Conservation (phyloP, 495 filamentous ascomycete species). For the Xylaria sp. region DNA sequence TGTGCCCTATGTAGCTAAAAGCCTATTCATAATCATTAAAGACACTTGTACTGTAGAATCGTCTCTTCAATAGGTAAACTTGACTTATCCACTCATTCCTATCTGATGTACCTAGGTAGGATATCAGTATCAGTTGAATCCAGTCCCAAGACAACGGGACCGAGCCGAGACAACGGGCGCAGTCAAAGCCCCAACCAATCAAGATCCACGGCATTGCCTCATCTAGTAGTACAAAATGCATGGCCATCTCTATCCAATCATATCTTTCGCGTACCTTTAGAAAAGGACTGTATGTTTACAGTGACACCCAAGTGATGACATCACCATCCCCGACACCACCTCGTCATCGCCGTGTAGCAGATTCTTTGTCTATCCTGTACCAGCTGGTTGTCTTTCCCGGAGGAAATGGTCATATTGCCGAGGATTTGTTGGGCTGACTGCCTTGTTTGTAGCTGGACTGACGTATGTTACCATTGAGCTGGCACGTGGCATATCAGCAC, state of each 20-base stretch:
- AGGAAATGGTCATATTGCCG: not conserved
- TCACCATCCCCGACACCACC: not conserved
- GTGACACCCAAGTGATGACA: constrained; percentile 10
- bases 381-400: not conserved
- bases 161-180: not conserved
- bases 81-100: too few species aligned
- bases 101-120: too few species aligned
- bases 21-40: too few species aligned
- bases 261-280: not conserved
- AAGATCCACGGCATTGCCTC: not conserved
- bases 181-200: not conserved
- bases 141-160: not conserved
- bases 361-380: constrained; percentile 6
- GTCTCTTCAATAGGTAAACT: too few species aligned
- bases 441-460: constrained; percentile 16
- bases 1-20: too few species aligned
- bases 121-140: too few species aligned
- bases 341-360: not conserved
- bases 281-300: constrained; percentile 1
- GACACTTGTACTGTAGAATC: too few species aligned
- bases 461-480: constrained; percentile 3
- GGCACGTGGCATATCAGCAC: not conserved
- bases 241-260: constrained; percentile 2
- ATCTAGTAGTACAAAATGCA: not conserved
- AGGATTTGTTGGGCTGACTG: not conserved